Evolutionary conservation across 1,284 basidiomycete species (phyloP), one percentile per base, ranked within the genome.

Genomic region (Moesziomyces globuligerus): DNA sequence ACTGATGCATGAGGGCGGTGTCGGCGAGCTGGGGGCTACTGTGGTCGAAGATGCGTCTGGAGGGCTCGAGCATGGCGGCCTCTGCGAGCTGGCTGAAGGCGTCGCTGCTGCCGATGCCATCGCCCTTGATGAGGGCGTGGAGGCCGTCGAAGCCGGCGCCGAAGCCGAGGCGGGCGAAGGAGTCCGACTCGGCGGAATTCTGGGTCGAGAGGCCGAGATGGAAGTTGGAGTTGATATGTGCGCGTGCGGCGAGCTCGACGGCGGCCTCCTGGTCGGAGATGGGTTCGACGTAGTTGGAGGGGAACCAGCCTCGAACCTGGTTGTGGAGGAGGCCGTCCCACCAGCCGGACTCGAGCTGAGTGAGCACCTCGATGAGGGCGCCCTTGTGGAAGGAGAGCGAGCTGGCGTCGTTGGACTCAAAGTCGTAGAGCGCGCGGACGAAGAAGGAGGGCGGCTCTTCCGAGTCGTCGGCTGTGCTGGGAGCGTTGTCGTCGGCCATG

Each of bases 311-410:
- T 48, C 95, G 68, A 8, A 72, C 65, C 17, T 76, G 59, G 7
- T 79, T 74, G 47, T 90, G 89, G 29, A 97, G 86, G 62, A 98
- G 86, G 8, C 96, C 95, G 83, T 98, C 96, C 95, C 95, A 99
- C 95, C 95, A 99, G 17, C 95, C 95, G 5, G 90, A 92, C 45
- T 92, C 91, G 51, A 97, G 88, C 80, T 90, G 90, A 7, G 91
- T 93, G 48, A 96, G 86, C 51, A 98, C 93, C 83, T 98, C 93
- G 76, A 98, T 96, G 69, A 98, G 87, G 79, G 96, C 93, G 70
- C 90, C 90, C 73, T 88, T 89, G 59, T 83, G 86, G 82, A 98
- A 98, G 13, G 91, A 91, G 43, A 98, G 88, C 0, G 94, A 92
- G 7, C 92, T 93, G 44, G 88, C 85, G 75, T 96, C 94, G 60